Conservation (phyloP, 2,329 filamentous ascomycete genomes). For the Colletotrichum kahawae region DNA sequence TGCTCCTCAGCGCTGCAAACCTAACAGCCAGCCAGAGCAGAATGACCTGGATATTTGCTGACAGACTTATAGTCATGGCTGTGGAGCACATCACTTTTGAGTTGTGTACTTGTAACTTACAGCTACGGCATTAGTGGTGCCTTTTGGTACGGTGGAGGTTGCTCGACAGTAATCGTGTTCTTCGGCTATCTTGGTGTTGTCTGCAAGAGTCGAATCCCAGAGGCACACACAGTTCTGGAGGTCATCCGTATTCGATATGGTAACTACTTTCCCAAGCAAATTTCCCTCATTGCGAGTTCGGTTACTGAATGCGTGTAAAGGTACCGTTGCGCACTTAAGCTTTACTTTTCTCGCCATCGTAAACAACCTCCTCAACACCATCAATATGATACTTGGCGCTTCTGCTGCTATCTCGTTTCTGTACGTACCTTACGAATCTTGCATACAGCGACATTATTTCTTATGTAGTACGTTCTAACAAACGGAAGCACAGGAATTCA, state of each 20-base stretch:
- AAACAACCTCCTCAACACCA: conserved; percentile 58
- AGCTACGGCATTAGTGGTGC: conserved; percentile 59
- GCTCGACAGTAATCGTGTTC: conserved; percentile 60
- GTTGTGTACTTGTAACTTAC: conserved; percentile 56
- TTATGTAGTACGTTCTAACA: neutral
- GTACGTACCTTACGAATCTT: conserved; percentile 25
- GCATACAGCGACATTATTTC: neutral
- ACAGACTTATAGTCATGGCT: conserved; percentile 46
- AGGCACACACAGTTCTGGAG: conserved; percentile 59
- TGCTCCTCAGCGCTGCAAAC: neutral
- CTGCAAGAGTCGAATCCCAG: conserved; percentile 56
- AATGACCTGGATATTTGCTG: neutral
- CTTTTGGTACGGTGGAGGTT: conserved; percentile 63
- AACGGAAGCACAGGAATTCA: conserved; percentile 37
- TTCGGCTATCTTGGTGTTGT: conserved; percentile 54
- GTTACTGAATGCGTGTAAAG: neutral
- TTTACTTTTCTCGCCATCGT: conserved; percentile 57
- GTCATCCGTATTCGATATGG: conserved; percentile 58
- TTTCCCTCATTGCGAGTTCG: conserved; percentile 9
- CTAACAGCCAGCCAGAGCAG: neutral
- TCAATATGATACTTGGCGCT: conserved; percentile 57
- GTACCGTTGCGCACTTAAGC: conserved; percentile 47
- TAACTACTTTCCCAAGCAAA: neutral
- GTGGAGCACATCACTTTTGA: conserved; percentile 58
- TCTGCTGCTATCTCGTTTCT: conserved; percentile 38